Evolutionary conservation across 805 yeast species (phyloP).

Genomic region (Yamadazyma nakazawae): DNA sequence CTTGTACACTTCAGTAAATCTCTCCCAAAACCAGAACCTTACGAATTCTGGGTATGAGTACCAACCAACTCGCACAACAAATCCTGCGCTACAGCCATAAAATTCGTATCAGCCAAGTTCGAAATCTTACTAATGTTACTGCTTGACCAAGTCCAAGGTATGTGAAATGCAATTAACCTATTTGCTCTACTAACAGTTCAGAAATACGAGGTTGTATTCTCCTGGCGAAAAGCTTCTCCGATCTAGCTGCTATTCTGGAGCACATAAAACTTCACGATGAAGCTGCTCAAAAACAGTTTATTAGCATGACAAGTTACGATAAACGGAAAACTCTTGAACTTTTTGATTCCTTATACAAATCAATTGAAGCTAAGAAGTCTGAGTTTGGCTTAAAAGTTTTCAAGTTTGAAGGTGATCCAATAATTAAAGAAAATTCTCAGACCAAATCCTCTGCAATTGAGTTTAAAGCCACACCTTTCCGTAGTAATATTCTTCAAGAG

Average conservation of each 20-base stretch:
- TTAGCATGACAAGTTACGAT: slow-evolving; percentile 15
- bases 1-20: no score
- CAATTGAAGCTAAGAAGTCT: slow-evolving; percentile 19
- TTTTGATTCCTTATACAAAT: slow-evolving; percentile 19
- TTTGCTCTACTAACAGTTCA: not conserved
- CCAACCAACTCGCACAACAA: no score
- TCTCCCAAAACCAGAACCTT: no score
- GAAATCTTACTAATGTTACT: not conserved
- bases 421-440: slow-evolving; percentile 10
- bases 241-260: not conserved
- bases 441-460: not conserved
- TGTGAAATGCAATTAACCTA: not conserved
- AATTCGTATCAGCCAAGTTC: not conserved
- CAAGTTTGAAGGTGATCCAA: slow-evolving; percentile 29
- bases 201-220: not conserved
- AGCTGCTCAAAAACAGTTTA: not conserved
- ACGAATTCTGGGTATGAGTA: no score
- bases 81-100: no score
- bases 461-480: not conserved
- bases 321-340: slow-evolving; percentile 20
- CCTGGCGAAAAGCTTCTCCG: not conserved
- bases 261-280: not conserved
- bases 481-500: not conserved
- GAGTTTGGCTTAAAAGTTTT: slow-evolving; percentile 18
- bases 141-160: not conserved